Base-by-base conservation (phyloP, 192 early-diverging fungal species). In the Coemansia sp. region DNA sequence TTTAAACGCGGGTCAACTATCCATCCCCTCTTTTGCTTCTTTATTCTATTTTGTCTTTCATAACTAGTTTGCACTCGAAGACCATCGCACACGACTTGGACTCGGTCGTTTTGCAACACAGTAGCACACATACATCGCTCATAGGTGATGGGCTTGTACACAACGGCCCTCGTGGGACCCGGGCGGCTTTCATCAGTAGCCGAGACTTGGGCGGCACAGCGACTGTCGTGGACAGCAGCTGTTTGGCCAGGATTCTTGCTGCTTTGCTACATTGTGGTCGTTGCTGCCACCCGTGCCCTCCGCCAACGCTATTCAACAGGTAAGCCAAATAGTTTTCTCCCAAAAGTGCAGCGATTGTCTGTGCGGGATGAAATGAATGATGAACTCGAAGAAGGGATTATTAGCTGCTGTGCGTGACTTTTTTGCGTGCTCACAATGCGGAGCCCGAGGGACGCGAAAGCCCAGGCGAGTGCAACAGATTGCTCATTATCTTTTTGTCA, bases 161-260 rank as follows among this genome's bases (percentile, higher is more conserved):
- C 59, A 60, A 15, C 8, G 0, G 24, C 59, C 14, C 19, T 32
- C 45, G 43, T 12, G 2, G 48, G 24, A 19, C 19, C 5, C 22
- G 24, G 21, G 48, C 23, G 17, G 35, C 27, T 10, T 56, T 48
- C 25, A 2, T 4, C 41, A 10, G 14, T 23, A 24, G 23, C n/a
- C 6, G 59, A 32, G 21, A n/a, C 21, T 11, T 27, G 29, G 53
- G 47, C 57, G 47, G 55, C 29, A 19, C 37, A 32, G 17, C 37
- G 59, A 53, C 29, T 57, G 53, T 54, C 43, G 22, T 69, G 54
- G 37, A 22, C 64, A 8, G 63, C 64, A 14, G 59, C 53, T 21
- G 64, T 73, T 25, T 55, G 72, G 5, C 76, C 76, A 21, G 76
- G 76, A 25, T 48, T 65, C 9, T 57, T 59, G 37, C 59, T 78